phyloP scores from a whole-genome alignment of 345 rosid species.

The Citrus australasica region DNA sequence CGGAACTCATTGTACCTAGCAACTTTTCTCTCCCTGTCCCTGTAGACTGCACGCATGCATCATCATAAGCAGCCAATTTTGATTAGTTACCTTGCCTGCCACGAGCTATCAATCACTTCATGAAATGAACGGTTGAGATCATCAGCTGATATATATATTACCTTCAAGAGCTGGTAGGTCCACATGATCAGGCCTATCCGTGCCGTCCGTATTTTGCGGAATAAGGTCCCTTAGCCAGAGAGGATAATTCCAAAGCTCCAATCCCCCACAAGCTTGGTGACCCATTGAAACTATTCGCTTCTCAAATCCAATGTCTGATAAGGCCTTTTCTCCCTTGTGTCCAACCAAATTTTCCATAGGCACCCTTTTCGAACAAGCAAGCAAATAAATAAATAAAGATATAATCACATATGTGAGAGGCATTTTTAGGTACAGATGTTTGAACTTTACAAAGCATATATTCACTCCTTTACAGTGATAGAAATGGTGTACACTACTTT shows the following conservation, averaged over 20 bases:
- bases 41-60: slow-evolving; percentile 30
- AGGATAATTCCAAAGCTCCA: slow-evolving; percentile 61
- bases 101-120: background rate
- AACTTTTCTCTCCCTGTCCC: slow-evolving; percentile 62
- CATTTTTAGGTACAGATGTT: no score
- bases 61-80: background rate
- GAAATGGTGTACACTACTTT: no score
- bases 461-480: no score
- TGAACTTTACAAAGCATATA: no score
- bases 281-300: slow-evolving; percentile 62
- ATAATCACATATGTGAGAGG: no score
- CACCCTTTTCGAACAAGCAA: slow-evolving; percentile 12
- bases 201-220: slow-evolving; percentile 38
- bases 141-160: slow-evolving; percentile 1
- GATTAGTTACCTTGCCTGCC: background rate
- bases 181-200: slow-evolving; percentile 41
- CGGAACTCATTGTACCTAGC: slow-evolving; percentile 57
- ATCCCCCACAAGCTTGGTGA: slow-evolving; percentile 57
- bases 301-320: slow-evolving; percentile 38
- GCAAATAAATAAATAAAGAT: background rate
- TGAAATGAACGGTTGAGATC: no score
- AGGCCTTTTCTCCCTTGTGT: slow-evolving; percentile 33
- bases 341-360: slow-evolving; percentile 37
- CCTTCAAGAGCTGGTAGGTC: slow-evolving; percentile 58
- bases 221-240: slow-evolving; percentile 41